These are phyloP conservation scores for Arctium minus DNA, from an alignment of 129 eudicot genomes.

Conservation along the genomic window DNA sequence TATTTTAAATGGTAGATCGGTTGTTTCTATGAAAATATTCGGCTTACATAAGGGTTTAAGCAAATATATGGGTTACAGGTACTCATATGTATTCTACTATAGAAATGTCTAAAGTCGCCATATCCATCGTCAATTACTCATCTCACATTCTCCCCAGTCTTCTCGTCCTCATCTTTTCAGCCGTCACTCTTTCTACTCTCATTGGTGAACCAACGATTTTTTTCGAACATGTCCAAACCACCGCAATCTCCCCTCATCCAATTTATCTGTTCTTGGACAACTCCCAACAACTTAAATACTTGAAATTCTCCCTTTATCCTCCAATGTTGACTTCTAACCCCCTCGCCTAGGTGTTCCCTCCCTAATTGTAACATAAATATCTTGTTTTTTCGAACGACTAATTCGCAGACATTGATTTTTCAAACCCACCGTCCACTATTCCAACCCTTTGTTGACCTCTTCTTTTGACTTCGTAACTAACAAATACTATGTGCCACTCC, in stretches of 20 bases:
- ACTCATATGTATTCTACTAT: background rate
- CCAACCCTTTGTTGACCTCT: background rate
- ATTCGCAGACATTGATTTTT: background rate
- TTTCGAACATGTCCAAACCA: too few species aligned
- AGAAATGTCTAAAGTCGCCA: background rate
- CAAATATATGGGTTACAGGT: too few species aligned
- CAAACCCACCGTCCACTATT: background rate
- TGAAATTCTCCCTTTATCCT: background rate
- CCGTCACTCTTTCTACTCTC: too few species aligned
- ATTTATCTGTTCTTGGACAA: too few species aligned
- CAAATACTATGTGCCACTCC: background rate
- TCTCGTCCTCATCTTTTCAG: background rate
- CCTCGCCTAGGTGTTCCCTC: background rate
- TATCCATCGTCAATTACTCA: background rate
- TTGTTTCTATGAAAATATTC: background rate
- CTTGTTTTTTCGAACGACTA: background rate
- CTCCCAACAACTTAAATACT: background rate
- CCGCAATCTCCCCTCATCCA: too few species aligned
- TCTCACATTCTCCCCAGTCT: background rate
- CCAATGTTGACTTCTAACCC: background rate
- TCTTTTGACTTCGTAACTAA: background rate
- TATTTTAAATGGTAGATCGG: background rate
- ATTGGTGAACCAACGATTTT: too few species aligned
- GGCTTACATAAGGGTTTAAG: background rate
- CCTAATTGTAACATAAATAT: background rate